These are phyloP conservation scores for Kodamaea alishanica DNA, from an alignment of 1,139 yeast genomes.

Conservation along the genomic window DNA sequence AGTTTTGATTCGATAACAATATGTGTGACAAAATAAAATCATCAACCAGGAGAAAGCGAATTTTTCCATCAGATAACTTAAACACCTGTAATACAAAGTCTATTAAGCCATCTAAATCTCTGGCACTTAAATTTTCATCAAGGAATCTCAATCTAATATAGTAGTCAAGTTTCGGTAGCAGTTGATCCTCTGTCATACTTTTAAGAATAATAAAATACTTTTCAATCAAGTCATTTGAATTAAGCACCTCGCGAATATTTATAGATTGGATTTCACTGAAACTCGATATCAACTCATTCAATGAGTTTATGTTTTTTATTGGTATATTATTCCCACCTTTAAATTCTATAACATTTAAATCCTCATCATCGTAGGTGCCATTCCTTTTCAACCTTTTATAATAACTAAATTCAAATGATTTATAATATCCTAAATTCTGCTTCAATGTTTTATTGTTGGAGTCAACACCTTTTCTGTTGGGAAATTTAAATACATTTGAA, in stretches of 20 bases:
- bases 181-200: conserved; percentile 1
- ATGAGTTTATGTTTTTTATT: conserved; percentile 18
- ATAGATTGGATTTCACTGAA: conserved; percentile 16
- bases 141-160: conserved; percentile 17
- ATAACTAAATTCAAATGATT: conserved; percentile 1
- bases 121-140: conserved; percentile 16
- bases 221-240: conserved; percentile 5
- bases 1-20: no score
- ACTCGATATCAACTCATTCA: conserved; percentile 17
- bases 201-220: conserved; percentile 4
- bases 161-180: conserved; percentile 13
- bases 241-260: conserved; percentile 12
- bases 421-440: conserved; percentile 4
- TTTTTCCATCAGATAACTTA: conserved; percentile 11
- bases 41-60: conserved; percentile 15
- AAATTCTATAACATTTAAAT: conserved; percentile 8
- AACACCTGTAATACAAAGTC: conserved; percentile 10
- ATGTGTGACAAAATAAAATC: conserved; percentile 11
- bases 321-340: conserved; percentile 9
- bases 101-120: conserved; percentile 10
- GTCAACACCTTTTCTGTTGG: neutral
- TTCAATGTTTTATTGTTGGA: neutral
- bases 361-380: neutral
- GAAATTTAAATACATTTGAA: conserved; percentile 1
- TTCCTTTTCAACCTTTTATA: conserved; percentile 3